phyloP scores from a whole-genome alignment of 2,329 filamentous ascomycete species.

The Cylindrodendrum hubeiense region DNA sequence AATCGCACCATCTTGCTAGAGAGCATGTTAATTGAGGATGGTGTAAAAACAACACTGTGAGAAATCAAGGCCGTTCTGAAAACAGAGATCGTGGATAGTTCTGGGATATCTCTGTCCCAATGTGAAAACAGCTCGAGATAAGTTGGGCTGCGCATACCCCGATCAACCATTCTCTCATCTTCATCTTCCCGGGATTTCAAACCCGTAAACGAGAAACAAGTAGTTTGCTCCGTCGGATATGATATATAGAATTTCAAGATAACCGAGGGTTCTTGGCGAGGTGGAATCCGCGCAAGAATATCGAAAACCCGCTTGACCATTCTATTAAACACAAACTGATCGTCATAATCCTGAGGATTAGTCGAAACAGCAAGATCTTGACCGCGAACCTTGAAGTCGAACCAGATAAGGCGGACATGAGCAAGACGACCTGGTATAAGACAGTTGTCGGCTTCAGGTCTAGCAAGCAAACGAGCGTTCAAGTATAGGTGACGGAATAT shows the following conservation, averaged over 20 bases:
- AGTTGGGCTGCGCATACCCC: background rate
- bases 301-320: background rate
- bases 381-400: too few species aligned
- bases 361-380: too few species aligned
- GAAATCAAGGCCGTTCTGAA: background rate
- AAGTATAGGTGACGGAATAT: background rate
- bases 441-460: background rate
- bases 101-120: background rate
- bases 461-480: background rate
- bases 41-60: background rate
- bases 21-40: conserved; percentile 5
- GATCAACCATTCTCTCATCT: too few species aligned
- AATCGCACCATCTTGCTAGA: conserved; percentile 13
- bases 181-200: too few species aligned
- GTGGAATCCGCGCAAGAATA: background rate
- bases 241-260: background rate
- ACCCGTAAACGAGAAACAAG: too few species aligned
- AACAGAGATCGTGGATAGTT: conserved; percentile 3
- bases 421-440: too few species aligned
- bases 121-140: background rate
- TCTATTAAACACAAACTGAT: background rate
- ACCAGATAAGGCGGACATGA: too few species aligned
- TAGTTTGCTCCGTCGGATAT: too few species aligned
- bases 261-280: background rate
- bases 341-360: too few species aligned